Evolutionary conservation across 192 early-diverging fungal species (phyloP).

Genomic region (Coemansia javaensis): DNA sequence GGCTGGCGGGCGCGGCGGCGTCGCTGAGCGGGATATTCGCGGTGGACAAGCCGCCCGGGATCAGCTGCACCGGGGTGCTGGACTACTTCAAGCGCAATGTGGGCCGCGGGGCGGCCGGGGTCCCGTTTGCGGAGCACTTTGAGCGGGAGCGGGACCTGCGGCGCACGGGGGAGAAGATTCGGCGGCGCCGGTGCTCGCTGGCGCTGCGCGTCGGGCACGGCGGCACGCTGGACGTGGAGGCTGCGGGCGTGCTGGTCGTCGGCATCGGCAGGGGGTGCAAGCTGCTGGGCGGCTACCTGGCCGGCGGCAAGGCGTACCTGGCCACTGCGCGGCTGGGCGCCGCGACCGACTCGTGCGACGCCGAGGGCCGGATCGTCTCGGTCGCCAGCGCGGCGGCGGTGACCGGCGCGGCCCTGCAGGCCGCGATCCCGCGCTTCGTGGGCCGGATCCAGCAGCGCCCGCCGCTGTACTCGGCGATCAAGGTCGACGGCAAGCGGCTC

Average conservation of each 20-base stretch:
- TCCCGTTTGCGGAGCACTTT: conserved; percentile 36
- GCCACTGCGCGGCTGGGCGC: conserved; percentile 53
- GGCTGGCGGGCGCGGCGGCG: neutral
- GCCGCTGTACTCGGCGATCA: conserved; percentile 68
- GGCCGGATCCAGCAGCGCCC: conserved; percentile 61
- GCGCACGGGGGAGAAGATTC: conserved; percentile 12
- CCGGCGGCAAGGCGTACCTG: conserved; percentile 54
- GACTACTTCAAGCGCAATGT: conserved; percentile 45
- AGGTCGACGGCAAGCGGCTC: conserved; percentile 62
- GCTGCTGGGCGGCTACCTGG: conserved; percentile 37
- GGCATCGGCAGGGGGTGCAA: conserved; percentile 58
- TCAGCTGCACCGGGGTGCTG: conserved; percentile 39
- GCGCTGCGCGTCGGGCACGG: conserved; percentile 35
- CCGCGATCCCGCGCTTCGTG: conserved; percentile 49
- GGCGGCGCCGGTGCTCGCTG: neutral
- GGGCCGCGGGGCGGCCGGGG: conserved; percentile 1
- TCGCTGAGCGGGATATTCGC: conserved; percentile 30
- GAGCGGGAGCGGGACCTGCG: conserved; percentile 22
- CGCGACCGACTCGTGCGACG: conserved; percentile 58
- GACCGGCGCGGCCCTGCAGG: conserved; percentile 32
- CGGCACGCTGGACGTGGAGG: conserved; percentile 45
- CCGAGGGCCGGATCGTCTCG: conserved; percentile 50
- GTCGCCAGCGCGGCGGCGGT: conserved; percentile 30
- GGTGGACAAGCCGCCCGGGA: conserved; percentile 46
- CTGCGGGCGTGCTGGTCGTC: conserved; percentile 43